phyloP scores from a whole-genome alignment of 2,329 filamentous ascomycete genomes.

The Diplocarpon mali region DNA sequence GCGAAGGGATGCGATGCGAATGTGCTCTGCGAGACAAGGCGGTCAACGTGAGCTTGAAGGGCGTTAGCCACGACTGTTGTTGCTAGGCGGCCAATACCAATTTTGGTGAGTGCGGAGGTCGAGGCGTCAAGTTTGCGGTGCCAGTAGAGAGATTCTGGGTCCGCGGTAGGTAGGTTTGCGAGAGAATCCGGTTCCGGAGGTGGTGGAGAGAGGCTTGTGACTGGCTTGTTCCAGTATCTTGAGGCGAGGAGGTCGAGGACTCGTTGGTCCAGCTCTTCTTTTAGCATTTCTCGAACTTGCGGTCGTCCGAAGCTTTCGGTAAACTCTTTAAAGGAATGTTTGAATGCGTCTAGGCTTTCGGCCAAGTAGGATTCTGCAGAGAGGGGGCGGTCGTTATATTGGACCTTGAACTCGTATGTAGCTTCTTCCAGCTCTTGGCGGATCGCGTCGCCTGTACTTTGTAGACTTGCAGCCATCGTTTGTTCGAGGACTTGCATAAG shows the following conservation, averaged over 20 bases:
- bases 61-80: slow-evolving; percentile 83
- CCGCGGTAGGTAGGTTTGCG: slow-evolving; percentile 70
- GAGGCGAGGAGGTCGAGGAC: slow-evolving; percentile 88
- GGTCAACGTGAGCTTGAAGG: slow-evolving; percentile 76
- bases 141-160: slow-evolving; percentile 82
- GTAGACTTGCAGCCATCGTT: slow-evolving; percentile 88
- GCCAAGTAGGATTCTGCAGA: slow-evolving; percentile 95
- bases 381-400: slow-evolving; percentile 92
- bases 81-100: slow-evolving; percentile 84
- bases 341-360: slow-evolving; percentile 90
- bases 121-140: slow-evolving; percentile 89
- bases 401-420: slow-evolving; percentile 97
- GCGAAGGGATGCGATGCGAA: slow-evolving; percentile 89
- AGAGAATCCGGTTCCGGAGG: slow-evolving; percentile 61
- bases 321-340: slow-evolving; percentile 94
- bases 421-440: slow-evolving; percentile 92
- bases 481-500: slow-evolving; percentile 95
- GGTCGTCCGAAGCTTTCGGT: slow-evolving; percentile 79
- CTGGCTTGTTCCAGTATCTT: slow-evolving; percentile 93
- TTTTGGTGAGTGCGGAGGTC: slow-evolving; percentile 78
- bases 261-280: slow-evolving; percentile 86
- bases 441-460: slow-evolving; percentile 83
- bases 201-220: slow-evolving; percentile 65
- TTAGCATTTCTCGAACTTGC: slow-evolving; percentile 81
- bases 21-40: slow-evolving; percentile 66